Conservation (phyloP, 1,139 yeast species). For the Hansenula lynferdii region DNA sequence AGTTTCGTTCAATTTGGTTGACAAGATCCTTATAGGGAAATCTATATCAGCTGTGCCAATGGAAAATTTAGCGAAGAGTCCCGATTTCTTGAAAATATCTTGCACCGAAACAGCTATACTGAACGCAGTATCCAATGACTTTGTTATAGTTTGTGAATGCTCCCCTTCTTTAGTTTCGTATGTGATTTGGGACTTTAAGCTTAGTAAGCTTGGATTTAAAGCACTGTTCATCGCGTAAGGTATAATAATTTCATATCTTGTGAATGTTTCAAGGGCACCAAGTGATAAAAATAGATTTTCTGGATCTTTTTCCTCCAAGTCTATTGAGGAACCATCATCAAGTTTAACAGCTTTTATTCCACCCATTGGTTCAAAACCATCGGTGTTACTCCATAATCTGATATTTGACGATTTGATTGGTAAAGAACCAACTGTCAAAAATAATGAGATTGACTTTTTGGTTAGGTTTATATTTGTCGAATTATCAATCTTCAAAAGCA, state of each 20-base stretch:
- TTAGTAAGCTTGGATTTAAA: constrained; percentile 16
- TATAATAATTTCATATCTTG: constrained; percentile 18
- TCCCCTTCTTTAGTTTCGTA: constrained; percentile 24
- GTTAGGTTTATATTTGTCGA: constrained; percentile 18
- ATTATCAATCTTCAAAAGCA: constrained; percentile 13
- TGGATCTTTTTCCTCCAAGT: not conserved
- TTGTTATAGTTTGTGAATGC: constrained; percentile 23
- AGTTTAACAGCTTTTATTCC: constrained; percentile 3
- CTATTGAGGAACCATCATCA: not conserved
- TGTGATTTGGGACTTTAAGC: constrained; percentile 27
- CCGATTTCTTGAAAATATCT: constrained; percentile 56
- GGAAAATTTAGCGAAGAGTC: constrained; percentile 61
- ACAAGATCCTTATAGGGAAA: constrained; percentile 50
- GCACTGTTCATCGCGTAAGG: constrained; percentile 14
- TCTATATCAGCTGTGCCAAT: constrained; percentile 52
- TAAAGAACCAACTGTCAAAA: constrained; percentile 10
- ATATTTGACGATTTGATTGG: constrained; percentile 6
- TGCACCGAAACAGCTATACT: constrained; percentile 69
- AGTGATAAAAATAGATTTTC: not conserved
- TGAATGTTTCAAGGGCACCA: constrained; percentile 4
- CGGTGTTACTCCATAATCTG: constrained; percentile 3
- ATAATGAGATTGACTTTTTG: constrained; percentile 19
- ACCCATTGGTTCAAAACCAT: constrained; percentile 6
- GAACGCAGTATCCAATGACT: constrained; percentile 45
- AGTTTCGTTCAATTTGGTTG: constrained; percentile 37